Evolutionary conservation across 2,329 filamentous ascomycete genomes (phyloP), one percentile per base, ranked within the genome.

Genomic region (Colletotrichum incanum): DNA sequence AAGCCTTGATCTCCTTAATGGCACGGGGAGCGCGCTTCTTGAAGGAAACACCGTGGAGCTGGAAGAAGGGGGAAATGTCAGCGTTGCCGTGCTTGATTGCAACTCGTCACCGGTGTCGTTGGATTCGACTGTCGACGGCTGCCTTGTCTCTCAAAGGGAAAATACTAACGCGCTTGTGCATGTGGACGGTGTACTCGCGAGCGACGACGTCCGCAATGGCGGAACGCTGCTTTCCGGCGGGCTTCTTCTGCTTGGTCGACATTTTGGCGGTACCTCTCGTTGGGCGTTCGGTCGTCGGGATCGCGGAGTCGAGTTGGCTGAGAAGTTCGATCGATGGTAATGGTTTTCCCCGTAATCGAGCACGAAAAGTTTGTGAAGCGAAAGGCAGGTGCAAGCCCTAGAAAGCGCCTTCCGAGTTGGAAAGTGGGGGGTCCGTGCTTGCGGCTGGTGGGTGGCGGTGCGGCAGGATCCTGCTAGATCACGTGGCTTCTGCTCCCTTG

Each of bases 171-270:
- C 96, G 93, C 94, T 98, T 98, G 94, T 99, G 96, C 82, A 99
- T 90, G 92, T 99, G 96, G 90, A 99, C 98, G 87, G 96, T 99
- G 93, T 99, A 99, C 91, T 99, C 97, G 91, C 96, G 94, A 83
- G 96, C 93, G 86, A 99, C 96, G 85, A 99, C 97, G 88, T 99
- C 96, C 87, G 94, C 93, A 87, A 99, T 98, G 89, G 97, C 97
- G 87, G 94, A 98, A 85, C 95, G 94, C 74, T 81, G 75, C 88
- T 93, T 93, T 89, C 92, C 93, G 81, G 89, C 84, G 49, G 71
- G 47, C 88, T 91, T 93, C 88, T 91, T 90, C 81, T 85, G 83
- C 83, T 87, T 90, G 81, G 87, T 84, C 84, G 91, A 92, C 91
- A 93, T 93, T 84, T 88, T 71, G 66, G 47, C 72, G 74, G 65